phyloP scores from a whole-genome alignment of 2,329 filamentous ascomycete species.

The Penicillium thymicola region DNA sequence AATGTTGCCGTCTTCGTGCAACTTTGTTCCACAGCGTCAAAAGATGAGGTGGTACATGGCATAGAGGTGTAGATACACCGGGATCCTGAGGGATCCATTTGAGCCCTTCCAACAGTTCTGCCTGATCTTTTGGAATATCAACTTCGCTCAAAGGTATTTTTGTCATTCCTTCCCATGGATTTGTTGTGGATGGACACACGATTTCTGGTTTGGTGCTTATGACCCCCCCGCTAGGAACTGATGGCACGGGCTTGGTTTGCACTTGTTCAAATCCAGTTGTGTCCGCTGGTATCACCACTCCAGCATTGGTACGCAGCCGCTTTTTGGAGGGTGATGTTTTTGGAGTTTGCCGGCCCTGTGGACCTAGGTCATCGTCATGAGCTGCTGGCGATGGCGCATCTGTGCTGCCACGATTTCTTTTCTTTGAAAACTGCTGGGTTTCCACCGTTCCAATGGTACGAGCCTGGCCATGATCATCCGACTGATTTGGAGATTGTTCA shows the following conservation, averaged over 20 bases:
- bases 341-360: not conserved
- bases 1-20: conserved; percentile 14
- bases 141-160: conserved; percentile 44
- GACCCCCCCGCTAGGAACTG: not conserved
- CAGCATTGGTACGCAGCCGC: conserved; percentile 10
- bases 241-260: not conserved
- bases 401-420: conserved; percentile 11
- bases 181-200: not conserved
- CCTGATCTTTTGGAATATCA: conserved; percentile 50
- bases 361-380: not conserved
- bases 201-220: not conserved
- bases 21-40: conserved; percentile 38
- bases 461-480: not conserved
- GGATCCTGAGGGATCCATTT: conserved; percentile 37
- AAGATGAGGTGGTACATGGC: conserved; percentile 36
- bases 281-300: not conserved
- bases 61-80: conserved; percentile 25
- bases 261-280: not conserved
- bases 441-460: not conserved
- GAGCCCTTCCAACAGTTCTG: conserved; percentile 45
- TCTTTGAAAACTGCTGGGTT: conserved; percentile 3
- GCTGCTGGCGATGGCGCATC: not conserved
- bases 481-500: not conserved
- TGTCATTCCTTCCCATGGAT: conserved; percentile 34
- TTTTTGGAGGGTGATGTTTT: conserved; percentile 10